Evolutionary conservation across 345 rosid species (phyloP), one percentile per base, ranked within the genome.

Genomic region (Acer campestre): DNA sequence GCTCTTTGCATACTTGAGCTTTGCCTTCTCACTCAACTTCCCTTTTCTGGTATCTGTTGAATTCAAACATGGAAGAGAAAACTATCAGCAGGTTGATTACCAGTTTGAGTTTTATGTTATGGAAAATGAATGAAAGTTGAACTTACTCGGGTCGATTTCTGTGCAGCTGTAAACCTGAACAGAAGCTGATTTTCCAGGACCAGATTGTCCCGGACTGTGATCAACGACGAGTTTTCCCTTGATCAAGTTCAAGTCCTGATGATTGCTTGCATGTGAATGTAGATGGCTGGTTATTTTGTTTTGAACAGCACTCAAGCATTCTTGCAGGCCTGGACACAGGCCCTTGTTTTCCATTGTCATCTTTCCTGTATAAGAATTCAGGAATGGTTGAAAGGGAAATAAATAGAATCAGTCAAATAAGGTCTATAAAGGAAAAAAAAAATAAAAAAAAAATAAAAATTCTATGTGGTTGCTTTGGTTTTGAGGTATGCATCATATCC

Each of bases 161-260:
- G 87, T 79, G 77, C 86, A 12, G 70, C 93, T 88, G 70, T 82
- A 83, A 61, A 88, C 74, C 80, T 25, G 87, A 35, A 89, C 67
- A 9, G 77, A 80, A 46, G 88, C 86, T 75, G 87, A 85, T 79
- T 78, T 91, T 75, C 89, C 85, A 23, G 91, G 90, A 31, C 84
- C 86, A 27, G 95, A 81, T 58, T 78, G 78, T 44, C 87, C 85
- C 1, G 78, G 82, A 35, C 71, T 82, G 8, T 73, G 86, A 55
- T 69, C 79, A 22, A 89, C 27, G 65, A 73, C 80, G 61, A 89
- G 18, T 20, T 70, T 73, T 62, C 93, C 93, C 62, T 73, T 74
- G 81, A 90, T 82, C 31, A 80, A 2, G 42, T 56, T 46, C 58
- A n/a, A 14, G 77, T 74, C 56, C 67, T 27, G 68, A 68, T 16